These are phyloP conservation scores for Camellia japonica DNA, from an alignment of 148 eudicot species.

Conservation along the genomic window DNA sequence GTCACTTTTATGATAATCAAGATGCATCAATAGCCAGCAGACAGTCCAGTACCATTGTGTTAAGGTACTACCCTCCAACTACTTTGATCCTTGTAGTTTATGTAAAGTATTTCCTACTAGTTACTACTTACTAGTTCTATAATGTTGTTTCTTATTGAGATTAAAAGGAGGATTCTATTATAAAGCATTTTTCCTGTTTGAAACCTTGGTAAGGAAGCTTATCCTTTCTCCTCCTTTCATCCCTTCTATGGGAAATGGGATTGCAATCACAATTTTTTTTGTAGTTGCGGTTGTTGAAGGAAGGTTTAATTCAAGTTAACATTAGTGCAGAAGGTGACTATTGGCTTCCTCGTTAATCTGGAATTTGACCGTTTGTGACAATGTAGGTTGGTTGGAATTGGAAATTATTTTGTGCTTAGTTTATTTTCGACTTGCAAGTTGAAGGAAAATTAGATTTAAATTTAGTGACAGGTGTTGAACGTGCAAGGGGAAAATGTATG, in stretches of 20 bases:
- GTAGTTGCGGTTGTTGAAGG: not conserved
- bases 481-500: not conserved
- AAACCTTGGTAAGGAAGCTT: not conserved
- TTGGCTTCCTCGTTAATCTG: not conserved
- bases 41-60: conserved; percentile 47
- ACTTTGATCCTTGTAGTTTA: not conserved
- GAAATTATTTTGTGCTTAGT: not conserved
- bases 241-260: not conserved
- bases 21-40: conserved; percentile 56
- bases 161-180: not conserved
- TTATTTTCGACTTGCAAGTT: not conserved
- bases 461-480: not conserved
- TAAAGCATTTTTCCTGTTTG: conserved; percentile 11
- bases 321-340: not conserved
- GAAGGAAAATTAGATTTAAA: not conserved
- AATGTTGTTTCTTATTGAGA: not conserved
- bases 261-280: not conserved
- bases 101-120: not conserved
- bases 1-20: conserved; percentile 63
- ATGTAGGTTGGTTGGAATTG: not conserved
- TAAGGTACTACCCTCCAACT: conserved; percentile 46
- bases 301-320: not conserved
- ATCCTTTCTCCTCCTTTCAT: not conserved
- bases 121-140: not conserved
- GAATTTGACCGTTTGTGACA: not conserved